Evolutionary conservation across 768 basidiomycete species (phyloP), one percentile per base, ranked within the genome.

Genomic region (Psilocybe subaeruginosa): DNA sequence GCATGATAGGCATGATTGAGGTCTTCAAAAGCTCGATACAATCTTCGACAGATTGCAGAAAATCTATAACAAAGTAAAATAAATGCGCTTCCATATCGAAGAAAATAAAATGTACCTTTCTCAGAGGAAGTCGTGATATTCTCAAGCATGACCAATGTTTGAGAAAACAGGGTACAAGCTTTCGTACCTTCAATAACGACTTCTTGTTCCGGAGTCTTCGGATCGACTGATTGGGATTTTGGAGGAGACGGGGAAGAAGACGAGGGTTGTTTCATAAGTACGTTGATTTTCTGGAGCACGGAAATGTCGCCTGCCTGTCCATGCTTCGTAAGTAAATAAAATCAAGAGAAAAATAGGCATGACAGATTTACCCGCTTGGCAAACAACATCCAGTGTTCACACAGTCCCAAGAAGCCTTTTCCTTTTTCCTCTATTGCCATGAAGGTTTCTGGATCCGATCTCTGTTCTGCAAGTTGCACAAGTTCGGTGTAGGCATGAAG

Each of bases 301-400:
- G 71, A 66, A 30, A 83, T 72, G 69, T 87, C 82, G 11, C 81
- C 79, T 1, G 73, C 78, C 87, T 88, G 59, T 35, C 33, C 35
- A 55, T 46, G 17, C 39, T 58, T 30, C 41, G 35, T 57, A 11
- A 50, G 27, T 2, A 53, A 37, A 43, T 45, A 39, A 12, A 12
- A 31, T 52, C 30, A 17, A 31, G 14, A 45, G 4, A 56, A 23
- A 45, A 51, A 52, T 9, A 33, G 14, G 12, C 56, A 54, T 0
- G 50, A 31, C 31, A 19, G 6, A 37, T 80, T 59, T 51, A 89
- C 92, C 76, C 79, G 80, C 67, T 83, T 85, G 0, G 91, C 90
- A 64, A 92, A 83, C 17, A 74, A 76, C 65, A 85, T 80, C 86
- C 92, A 92, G 56, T 84, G 85, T 64, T 93, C 90, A 69, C 90